Conservation (phyloP, 306 rosid genomes). For the Bauhinia variegata region DNA sequence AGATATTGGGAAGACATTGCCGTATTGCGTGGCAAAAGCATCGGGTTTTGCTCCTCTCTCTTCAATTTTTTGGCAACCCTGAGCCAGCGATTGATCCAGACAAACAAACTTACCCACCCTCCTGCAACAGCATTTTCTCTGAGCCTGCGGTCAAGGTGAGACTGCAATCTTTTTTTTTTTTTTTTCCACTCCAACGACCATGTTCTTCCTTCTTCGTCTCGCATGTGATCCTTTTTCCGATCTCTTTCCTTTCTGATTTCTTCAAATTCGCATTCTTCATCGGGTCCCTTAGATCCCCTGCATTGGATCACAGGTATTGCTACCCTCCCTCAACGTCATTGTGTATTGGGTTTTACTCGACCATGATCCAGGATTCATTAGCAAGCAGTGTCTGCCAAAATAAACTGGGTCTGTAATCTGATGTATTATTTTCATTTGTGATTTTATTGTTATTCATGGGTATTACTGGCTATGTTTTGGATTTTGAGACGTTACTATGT, state of each 20-base stretch:
- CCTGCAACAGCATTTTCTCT: conserved; percentile 15
- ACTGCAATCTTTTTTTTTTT: no score
- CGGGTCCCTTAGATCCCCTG: background rate
- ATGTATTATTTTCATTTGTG: conserved; percentile 1
- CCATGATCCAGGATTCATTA: background rate
- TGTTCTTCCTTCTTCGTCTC: background rate
- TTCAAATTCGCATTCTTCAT: background rate
- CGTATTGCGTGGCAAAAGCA: conserved; percentile 11
- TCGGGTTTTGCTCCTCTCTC: conserved; percentile 20
- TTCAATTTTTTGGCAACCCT: conserved; percentile 21
- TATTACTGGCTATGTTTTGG: conserved; percentile 12
- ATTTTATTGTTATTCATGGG: conserved; percentile 17
- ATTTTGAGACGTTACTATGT: background rate
- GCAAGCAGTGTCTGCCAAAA: background rate
- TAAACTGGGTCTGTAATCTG: background rate
- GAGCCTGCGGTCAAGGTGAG: background rate
- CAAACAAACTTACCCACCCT: background rate
- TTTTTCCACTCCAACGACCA: background rate
- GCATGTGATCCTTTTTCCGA: background rate
- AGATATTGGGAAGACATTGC: background rate
- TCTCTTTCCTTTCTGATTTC: background rate
- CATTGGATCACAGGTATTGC: conserved; percentile 26
- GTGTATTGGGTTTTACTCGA: background rate
- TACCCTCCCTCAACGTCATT: background rate
- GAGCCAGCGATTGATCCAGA: background rate